phyloP scores from a whole-genome alignment of 495 filamentous ascomycete genomes.

The Choiromyces venosus region DNA sequence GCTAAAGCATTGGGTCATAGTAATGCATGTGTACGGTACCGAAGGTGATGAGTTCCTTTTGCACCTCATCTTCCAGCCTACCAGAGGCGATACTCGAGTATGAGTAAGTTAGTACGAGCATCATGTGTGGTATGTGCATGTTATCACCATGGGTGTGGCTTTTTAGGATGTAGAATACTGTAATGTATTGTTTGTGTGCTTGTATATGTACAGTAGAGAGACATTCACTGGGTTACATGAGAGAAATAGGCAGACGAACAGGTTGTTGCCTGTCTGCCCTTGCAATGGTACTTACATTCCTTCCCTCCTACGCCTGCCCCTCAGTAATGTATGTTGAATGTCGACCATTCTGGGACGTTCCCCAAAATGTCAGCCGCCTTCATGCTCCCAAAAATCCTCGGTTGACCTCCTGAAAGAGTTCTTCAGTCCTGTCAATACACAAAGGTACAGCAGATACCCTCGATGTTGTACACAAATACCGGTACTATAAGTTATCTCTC shows the following conservation, averaged over 20 bases:
- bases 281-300: not conserved
- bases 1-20: not conserved
- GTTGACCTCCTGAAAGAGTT: constrained; percentile 23
- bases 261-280: constrained; percentile 4
- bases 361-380: constrained; percentile 27
- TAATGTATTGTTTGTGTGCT: too few relatives aligned
- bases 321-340: not conserved
- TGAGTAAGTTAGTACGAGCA: not conserved
- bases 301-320: constrained; percentile 16
- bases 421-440: constrained; percentile 5
- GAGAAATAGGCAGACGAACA: constrained; percentile 8
- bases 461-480: not conserved
- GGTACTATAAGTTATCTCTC: constrained; percentile 25
- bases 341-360: not conserved
- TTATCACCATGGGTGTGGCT: not conserved
- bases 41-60: constrained; percentile 1
- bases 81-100: not conserved
- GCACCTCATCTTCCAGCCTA: not conserved
- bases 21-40: not conserved
- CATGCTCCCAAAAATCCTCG: constrained; percentile 27
- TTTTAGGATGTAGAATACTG: not conserved
- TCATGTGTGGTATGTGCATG: not conserved
- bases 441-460: not conserved
- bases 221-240: not conserved
- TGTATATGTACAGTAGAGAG: not conserved